Base-by-base conservation (phyloP, 352 stramenopile species). In the Phytophthora citrophthora region DNA sequence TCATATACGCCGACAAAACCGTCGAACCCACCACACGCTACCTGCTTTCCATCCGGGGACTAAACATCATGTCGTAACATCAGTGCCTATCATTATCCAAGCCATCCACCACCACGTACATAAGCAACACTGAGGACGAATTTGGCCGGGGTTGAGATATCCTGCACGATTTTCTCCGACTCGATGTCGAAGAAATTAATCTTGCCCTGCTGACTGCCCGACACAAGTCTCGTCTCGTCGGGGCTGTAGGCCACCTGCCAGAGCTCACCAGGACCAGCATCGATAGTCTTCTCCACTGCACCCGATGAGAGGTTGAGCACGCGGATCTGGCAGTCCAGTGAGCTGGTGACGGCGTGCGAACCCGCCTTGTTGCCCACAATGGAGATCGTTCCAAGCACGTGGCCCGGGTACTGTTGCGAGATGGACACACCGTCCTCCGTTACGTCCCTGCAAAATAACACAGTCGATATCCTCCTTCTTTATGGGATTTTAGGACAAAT, bases 181-280 rank as follows among this genome's bases (percentile, higher is more conserved):
- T 93, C 81, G 15, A 94, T 61, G 61, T 96, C 84, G 39, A 94
- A 90, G 47, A 95, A 68, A 65, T 95, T 96, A 68, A 96, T 88
- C 65, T 95, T 96, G 40, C 88, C 85, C 63, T 93, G 83, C 59
- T 95, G 84, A 53, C 84, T 93, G 20, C 89, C 88, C 5, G 89
- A 90, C 48, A 81, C 86, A 40, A 95, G 59, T 43, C 91, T 86
- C 51, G 82, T 89, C 61, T 96, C 89, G 50, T 95, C 84, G 0
- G 83, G 86, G 48, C 79, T 93, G 63, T 95, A 95, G 45, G 78
- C 83, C 51, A 97, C 74, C 39, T 95, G 86, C 90, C 90, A 97
- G 40, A 94, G 81, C 64, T 97, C 91, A 11, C 92, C 90, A 12
- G 87, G 79, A 5, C 89, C 89, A 0, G 86, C 85, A 57, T 96